Base-by-base conservation (phyloP, 2,329 filamentous ascomycete genomes). In the Lasiodiplodia citricola region DNA sequence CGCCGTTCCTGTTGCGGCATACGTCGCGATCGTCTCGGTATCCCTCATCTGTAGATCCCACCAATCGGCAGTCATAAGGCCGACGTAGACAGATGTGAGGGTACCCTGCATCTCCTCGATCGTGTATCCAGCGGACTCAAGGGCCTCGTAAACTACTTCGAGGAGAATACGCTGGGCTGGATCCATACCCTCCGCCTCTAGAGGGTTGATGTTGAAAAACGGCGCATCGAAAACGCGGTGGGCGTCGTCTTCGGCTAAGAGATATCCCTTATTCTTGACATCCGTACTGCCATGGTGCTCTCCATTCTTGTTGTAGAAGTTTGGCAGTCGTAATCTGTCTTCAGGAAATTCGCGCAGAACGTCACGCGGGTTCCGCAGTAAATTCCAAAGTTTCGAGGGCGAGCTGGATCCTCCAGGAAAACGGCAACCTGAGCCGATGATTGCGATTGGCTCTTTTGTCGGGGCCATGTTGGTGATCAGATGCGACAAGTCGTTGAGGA, bases 381-480 rank as follows among this genome's bases (percentile, higher is more conserved):
- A 65, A 10, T 78, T 66, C 80, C 80, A 81, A 10, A 80, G 77
- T 2, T 74, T 73, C 2, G 76, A 75, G 3, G 78, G 78, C 2
- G 72, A 71, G n/a, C 23, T 66, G 16, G 76, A 71, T 6, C 57
- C 73, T n/a, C 79, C 79, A 7, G 80, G 77, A 35, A 81, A 75
- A 18, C 79, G 74, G 65, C 78, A 81, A 14, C 74, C 77, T 44
- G 74, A 71, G 2, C 80, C 80, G n/a, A 82, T 71, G 13, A 82
- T 76, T 13, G 78, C 80, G 21, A 76, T 73, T 3, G 74, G 74
- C 62, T 75, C 77, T 66, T 28, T 35, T 5, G 11, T 13, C 4
- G 52, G 1, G 13, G 11, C 21, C 52, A 55, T 55, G 10, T 14
- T 28, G 1, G 31, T 10, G 25, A 55, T 14, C 18, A 25, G 50